Percentiles rank a stretch among this genome's conserved stretches.
Evolutionary conservation across 768 basidiomycete genomes (phyloP).

Genomic region (Tylopilus sp.): DNA sequence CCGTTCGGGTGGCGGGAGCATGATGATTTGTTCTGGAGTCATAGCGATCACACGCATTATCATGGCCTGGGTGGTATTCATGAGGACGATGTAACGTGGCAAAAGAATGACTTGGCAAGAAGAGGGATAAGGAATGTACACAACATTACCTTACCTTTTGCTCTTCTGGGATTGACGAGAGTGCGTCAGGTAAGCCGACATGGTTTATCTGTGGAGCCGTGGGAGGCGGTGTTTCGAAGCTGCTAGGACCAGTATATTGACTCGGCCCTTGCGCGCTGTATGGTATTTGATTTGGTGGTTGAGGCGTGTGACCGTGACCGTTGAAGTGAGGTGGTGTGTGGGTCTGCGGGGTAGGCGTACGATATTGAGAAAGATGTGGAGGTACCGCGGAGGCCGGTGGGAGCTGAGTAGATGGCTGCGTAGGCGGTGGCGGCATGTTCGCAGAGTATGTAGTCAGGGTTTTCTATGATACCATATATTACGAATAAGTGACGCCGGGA

Average conservation of each 20-base stretch:
- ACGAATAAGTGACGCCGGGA: slow-evolving; percentile 1
- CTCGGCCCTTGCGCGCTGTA: slow-evolving; percentile 20
- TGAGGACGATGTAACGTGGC: slow-evolving; percentile 13
- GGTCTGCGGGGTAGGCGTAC: slow-evolving; percentile 34
- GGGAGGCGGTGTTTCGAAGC: slow-evolving; percentile 22
- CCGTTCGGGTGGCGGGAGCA: slow-evolving; percentile 68
- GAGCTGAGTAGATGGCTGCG: slow-evolving; percentile 26
- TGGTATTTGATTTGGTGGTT: slow-evolving; percentile 18
- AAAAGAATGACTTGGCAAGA: neutral
- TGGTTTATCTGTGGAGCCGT: slow-evolving; percentile 18
- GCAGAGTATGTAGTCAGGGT: slow-evolving; percentile 53
- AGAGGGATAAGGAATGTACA: slow-evolving; percentile 5
- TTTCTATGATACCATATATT: slow-evolving; percentile 40
- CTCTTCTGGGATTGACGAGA: slow-evolving; percentile 62
- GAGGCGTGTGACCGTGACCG: slow-evolving; percentile 28
- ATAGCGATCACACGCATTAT: slow-evolving; percentile 78
- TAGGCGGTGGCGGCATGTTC: slow-evolving; percentile 17
- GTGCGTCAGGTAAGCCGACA: slow-evolving; percentile 42
- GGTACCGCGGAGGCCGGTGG: slow-evolving; percentile 43
- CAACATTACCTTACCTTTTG: slow-evolving; percentile 58
- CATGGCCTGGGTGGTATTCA: slow-evolving; percentile 47
- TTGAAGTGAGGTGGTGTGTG: slow-evolving; percentile 29
- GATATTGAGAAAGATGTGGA: slow-evolving; percentile 36
- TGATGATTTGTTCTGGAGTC: slow-evolving; percentile 80
- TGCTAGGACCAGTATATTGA: slow-evolving; percentile 16